Evolutionary conservation across 192 early-diverging fungal genomes (phyloP), one percentile per base, ranked within the genome.

Genomic region (Rhizoclosmatium globosum): DNA sequence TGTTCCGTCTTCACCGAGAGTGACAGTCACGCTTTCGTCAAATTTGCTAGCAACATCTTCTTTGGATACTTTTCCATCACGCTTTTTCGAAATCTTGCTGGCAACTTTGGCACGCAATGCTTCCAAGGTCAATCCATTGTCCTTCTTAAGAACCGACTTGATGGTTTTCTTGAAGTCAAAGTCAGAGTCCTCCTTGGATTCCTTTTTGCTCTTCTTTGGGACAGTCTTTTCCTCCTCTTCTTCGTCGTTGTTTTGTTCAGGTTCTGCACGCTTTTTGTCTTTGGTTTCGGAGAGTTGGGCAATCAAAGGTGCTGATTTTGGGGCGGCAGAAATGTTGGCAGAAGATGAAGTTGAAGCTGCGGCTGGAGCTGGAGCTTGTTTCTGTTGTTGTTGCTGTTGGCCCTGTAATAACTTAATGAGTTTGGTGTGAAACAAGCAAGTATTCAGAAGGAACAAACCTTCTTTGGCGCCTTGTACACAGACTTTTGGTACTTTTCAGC

Each of bases 401-500:
- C 23, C 73, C 79, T 44, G 17, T 53, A 21, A 39, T 59, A 4
- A 45, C 39, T 60, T 47, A 48, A 71, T 53, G 61, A 39, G 79
- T 58, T 44, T 78, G 73, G 3, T 21, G 3, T 2, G 65, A 43
- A 45, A 48, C 67, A 47, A 58, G 57, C n/a, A 50, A 39, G n/a
- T 17, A 23, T 45, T 43, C 19, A 50, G 45, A 60, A 44, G 6
- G 59, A 19, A 53, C 23, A 39, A 43, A 88, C 91, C 89, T 92
- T 93, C 80, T 94, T 92, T 43, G 85, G 81, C 58, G 87, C 90
- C 81, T 94, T 92, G 83, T 94, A 95, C 43, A 95, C 81, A n/a
- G 87, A 78, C 76, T 93, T 93, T 79, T 97, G 91, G 82, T 97
- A 97, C 81, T 99, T 99, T 86, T 99, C 94, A 0, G 92, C 94